These are phyloP conservation scores for Phytophthora agathidicida DNA, from an alignment of 352 stramenopile species.

Conservation along the genomic window DNA sequence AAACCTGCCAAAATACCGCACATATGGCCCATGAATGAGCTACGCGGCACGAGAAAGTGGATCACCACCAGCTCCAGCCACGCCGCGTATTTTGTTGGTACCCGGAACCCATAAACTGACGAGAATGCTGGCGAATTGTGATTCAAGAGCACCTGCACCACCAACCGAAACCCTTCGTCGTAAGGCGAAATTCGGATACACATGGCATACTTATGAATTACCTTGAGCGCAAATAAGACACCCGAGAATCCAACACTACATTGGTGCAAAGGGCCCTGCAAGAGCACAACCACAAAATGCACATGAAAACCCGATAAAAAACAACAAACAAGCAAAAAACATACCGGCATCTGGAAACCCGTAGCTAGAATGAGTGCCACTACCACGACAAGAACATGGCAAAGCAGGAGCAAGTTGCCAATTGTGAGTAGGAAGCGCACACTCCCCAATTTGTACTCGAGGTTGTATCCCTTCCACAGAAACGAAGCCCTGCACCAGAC, in stretches of 20 bases:
- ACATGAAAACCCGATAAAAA: background rate
- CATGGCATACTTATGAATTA: constrained; percentile 11
- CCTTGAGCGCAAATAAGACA: constrained; percentile 85
- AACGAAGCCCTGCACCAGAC: constrained; percentile 65
- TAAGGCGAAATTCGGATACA: too few species aligned
- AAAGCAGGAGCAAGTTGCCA: constrained; percentile 62
- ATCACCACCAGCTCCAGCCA: constrained; percentile 92
- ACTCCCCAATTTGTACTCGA: constrained; percentile 72
- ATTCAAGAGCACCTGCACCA: constrained; percentile 79
- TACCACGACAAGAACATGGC: constrained; percentile 61
- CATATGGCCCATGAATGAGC: constrained; percentile 89
- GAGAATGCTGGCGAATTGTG: constrained; percentile 71
- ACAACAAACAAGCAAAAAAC: background rate
- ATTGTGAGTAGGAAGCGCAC: constrained; percentile 56
- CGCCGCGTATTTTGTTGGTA: constrained; percentile 88
- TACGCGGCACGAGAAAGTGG: constrained; percentile 76
- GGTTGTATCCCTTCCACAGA: constrained; percentile 87
- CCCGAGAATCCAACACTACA: constrained; percentile 84
- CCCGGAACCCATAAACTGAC: constrained; percentile 66
- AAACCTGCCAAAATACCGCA: constrained; percentile 86
- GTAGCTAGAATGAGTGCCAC: constrained; percentile 38
- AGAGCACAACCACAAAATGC: background rate
- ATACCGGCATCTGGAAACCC: constrained; percentile 34
- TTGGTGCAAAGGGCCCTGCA: constrained; percentile 51
- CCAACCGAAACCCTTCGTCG: background rate